Conservation (phyloP, 345 rosid genomes). For the Physaria fendleri region DNA sequence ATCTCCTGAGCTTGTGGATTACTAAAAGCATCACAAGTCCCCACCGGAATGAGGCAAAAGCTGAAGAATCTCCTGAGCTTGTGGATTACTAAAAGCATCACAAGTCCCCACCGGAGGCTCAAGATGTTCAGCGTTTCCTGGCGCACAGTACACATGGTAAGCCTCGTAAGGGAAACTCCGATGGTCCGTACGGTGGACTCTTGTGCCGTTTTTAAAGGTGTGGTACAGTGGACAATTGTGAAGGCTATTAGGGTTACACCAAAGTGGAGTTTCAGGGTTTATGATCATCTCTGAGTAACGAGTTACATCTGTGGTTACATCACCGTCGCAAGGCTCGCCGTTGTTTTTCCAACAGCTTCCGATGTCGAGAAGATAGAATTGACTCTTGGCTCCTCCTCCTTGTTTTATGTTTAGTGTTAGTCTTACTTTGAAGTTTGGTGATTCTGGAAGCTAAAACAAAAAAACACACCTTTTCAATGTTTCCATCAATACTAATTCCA, state of each 20-base stretch:
- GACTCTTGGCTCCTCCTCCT: constrained; percentile 77
- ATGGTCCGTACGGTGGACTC: constrained; percentile 44
- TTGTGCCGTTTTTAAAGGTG: constrained; percentile 37
- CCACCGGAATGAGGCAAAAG: constrained; percentile 54
- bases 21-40: constrained; percentile 61
- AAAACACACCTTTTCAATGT: background rate
- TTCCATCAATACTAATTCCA: too few species aligned
- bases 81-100: constrained; percentile 77
- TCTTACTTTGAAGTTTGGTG: constrained; percentile 64
- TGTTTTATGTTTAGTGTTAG: constrained; percentile 48
- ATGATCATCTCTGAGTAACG: constrained; percentile 73
- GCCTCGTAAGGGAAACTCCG: constrained; percentile 51
- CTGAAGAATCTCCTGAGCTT: constrained; percentile 66
- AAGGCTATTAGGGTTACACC: constrained; percentile 43
- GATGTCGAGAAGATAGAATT: constrained; percentile 68
- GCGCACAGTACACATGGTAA: constrained; percentile 66
- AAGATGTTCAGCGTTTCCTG: constrained; percentile 48
- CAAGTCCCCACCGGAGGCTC: constrained; percentile 42
- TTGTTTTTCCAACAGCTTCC: constrained; percentile 89
- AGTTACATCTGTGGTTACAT: constrained; percentile 63
- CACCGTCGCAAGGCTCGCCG: constrained; percentile 63
- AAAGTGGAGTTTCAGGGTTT: constrained; percentile 41
- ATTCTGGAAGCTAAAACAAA: constrained; percentile 57
- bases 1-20: constrained; percentile 75
- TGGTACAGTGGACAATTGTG: constrained; percentile 58